Evolutionary conservation across 2,329 filamentous ascomycete species (phyloP), one percentile per base, ranked within the genome.

Genomic region (Cladosporium sphaerospermum): DNA sequence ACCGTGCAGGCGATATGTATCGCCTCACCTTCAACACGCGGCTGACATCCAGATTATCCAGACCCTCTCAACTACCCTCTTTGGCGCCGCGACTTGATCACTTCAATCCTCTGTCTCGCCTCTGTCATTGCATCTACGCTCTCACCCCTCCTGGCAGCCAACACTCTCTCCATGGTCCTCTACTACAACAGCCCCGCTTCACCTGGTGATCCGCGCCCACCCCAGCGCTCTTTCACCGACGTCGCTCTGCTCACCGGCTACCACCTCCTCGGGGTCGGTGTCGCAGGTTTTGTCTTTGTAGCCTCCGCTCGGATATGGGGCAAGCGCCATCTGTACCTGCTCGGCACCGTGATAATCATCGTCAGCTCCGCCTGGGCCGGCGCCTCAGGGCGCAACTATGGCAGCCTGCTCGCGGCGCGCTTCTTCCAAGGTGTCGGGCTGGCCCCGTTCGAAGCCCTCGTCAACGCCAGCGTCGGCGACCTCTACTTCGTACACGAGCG

Each of bases 241-340:
- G 82, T 91, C 54, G 90, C 90, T 3, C 75, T 93, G 10, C 73
- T 96, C 39, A 96, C 91, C 0, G 91, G 90, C 50, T 95, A 91
- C 69, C 91, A 89, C 68, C 78, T 96, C 16, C 80, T 91, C 28
- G 92, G 89, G 16, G 87, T 89, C 2, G 90, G 89, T 9, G 75
- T 89, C 11, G 86, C 86, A 1, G 90, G 88, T 47, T 82, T 93
- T 68, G 77, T 96, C 59, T 91, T 91, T 70, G 90, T 96, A 2
- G 88, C 92, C 0, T 88, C 86, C 1, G 89, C 88, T 16, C 82
- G 91, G 54, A 85, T 96, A 58, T 96, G 89, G 88, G 92, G 92
- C 37, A 96, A 96, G 71, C 80, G 91, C 39, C 92, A 96, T 73
- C 73, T 90, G 13, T 96, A 95, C 68, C 71, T 96, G 23, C 62